Base-by-base conservation (phyloP, 495 filamentous ascomycete genomes). In the Penicillium egyptiacum region DNA sequence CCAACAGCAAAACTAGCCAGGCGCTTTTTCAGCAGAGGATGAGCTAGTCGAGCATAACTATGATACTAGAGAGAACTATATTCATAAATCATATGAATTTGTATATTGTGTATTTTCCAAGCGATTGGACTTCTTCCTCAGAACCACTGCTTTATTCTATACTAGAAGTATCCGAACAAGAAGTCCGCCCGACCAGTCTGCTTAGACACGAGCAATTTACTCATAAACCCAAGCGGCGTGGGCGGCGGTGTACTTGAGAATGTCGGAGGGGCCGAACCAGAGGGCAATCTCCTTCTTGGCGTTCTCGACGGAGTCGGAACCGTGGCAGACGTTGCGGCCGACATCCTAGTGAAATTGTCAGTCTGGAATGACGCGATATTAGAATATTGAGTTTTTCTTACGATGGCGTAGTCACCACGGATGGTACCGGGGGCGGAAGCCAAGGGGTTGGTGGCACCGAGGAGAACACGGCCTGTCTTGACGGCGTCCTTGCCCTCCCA, bases 271-370 rank as follows among this genome's bases (percentile, higher is more conserved):
- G 73, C 84, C 80, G 89, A 98, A 98, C 94, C 94, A 98, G 70
- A 97, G 87, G 64, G 83, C 88, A 72, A 98, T 98, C 84, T 98
- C 94, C 89, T 97, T 97, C 88, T 98, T 86, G 77, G 94, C 94
- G 80, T 81, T 94, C 85, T 98, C 94, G 77, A 98, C 92, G 78
- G 82, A 85, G 86, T 98, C 94, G 77, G 91, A 96, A 72, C 94
- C 94, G 85, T 98, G 94, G 87, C 94, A 97, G 78, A 98, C 90
- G 83, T 98, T 98, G 73, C 94, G 91, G 79, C 94, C 94, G 69
- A 94, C 89, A 70, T 92, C 90, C 84, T 87, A 59, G 7, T 12
- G n/a, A 43, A 53, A 19, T 2, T 55, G 46, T 59, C 3, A 66
- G 55, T 31, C 43, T 50, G 19, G 22, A 33, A 10, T 12, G 19